phyloP scores from a whole-genome alignment of 2,329 filamentous ascomycete genomes.

The Diplodia seriata region DNA sequence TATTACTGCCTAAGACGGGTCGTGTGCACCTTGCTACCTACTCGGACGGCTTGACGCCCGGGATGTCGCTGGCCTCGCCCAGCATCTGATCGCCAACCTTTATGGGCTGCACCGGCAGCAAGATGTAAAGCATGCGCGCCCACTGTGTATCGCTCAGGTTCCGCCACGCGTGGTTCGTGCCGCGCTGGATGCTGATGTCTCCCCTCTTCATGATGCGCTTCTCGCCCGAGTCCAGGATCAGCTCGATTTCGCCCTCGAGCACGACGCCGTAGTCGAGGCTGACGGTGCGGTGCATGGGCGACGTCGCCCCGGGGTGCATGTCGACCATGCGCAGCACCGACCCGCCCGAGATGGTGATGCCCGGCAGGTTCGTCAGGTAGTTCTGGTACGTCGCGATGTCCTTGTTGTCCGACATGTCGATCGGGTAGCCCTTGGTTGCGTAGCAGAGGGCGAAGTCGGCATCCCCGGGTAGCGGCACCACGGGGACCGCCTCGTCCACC shows the following conservation, averaged over 20 bases:
- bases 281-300: conserved; percentile 52
- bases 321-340: conserved; percentile 56
- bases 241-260: conserved; percentile 49
- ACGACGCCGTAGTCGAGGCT: conserved; percentile 51
- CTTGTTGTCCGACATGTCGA: conserved; percentile 53
- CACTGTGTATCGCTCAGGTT: conserved; percentile 39
- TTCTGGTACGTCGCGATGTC: conserved; percentile 57
- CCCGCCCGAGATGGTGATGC: conserved; percentile 57
- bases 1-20: background rate
- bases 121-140: conserved; percentile 48
- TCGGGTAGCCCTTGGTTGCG: conserved; percentile 57
- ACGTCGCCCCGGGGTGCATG: conserved; percentile 44
- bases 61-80: conserved; percentile 47
- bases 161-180: conserved; percentile 31
- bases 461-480: conserved; percentile 51
- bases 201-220: conserved; percentile 36
- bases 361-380: conserved; percentile 55
- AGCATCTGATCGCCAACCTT: conserved; percentile 43
- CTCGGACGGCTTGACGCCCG: conserved; percentile 46
- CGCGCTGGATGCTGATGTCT: conserved; percentile 32
- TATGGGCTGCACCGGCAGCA: conserved; percentile 46
- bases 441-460: conserved; percentile 59
- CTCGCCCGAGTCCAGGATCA: conserved; percentile 50
- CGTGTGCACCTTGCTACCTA: conserved; percentile 36
- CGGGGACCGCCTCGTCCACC: conserved; percentile 46